Evolutionary conservation across 495 filamentous ascomycete species (phyloP), one percentile per base, ranked within the genome.

Genomic region (Neurospora sp.): DNA sequence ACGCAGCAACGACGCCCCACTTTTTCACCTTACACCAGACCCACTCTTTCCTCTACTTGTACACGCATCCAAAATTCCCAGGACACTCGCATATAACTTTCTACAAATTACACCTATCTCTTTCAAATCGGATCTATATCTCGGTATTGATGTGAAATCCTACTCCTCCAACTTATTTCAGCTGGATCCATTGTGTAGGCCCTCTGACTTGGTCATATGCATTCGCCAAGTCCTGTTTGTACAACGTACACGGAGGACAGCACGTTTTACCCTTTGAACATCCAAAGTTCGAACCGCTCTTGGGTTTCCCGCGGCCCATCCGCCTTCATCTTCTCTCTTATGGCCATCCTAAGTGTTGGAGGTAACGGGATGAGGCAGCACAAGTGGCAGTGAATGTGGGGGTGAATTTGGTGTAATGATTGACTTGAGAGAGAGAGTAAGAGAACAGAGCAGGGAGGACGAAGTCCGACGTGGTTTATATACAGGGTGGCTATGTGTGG

Each of bases 61-160:
- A 27, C 10, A 22, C 45, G 20, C 20, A 7, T 1, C 10, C 4
- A 14, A 0, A 14, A 14, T 14, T 53, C 7, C 45, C 9, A 45
- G 45, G 45, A 53, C 45, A 53, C 45, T 53, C 1, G 20, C 20
- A 53, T 7, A 22, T 27, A 53, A 12, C 4, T 27, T 53, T 7
- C 20, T 0, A 53, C 10, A 14, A 27, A 27, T 1, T 3, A 22
- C 1, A 5, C n/a, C 1, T 6, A 6, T 12, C n/a, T 2, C 44
- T 4, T 0, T 48, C 9, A 2, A 48, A 4, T 1, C 9, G 9
- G 1, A 0, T 22, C 9, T 12, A 0, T 5, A 48, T 12, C 0
- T 0, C 2, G 1, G 9, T 2, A 4, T 1, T 12, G 0, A 0
- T 22, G 1, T 20, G 0, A 10, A 4, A 1, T 53, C 0, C 2